phyloP scores from a whole-genome alignment of 148 eudicot species.

The Vaccinium corymbosum region DNA sequence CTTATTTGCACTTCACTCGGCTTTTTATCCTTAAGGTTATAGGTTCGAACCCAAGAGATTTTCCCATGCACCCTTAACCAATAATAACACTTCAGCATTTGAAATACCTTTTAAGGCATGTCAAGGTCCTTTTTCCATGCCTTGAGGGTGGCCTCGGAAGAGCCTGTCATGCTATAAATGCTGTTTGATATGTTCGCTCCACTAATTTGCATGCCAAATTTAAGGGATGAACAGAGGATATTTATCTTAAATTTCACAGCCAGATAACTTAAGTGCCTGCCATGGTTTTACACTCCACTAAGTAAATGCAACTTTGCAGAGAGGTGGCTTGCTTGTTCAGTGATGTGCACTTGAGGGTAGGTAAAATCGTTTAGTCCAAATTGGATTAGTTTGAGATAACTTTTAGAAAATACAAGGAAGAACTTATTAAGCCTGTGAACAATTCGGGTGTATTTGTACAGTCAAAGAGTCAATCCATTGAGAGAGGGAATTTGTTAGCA shows the following conservation, averaged over 20 bases:
- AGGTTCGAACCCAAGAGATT: neutral
- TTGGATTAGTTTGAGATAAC: neutral
- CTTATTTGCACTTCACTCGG: neutral
- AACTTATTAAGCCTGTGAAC: neutral
- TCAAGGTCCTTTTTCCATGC: neutral
- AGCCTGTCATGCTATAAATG: neutral
- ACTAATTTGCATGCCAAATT: neutral
- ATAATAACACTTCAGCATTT: neutral
- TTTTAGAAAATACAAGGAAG: neutral
- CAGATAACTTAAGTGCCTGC: neutral
- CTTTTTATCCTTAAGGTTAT: neutral
- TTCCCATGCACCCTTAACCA: neutral
- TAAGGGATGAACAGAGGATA: neutral
- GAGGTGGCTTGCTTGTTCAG: neutral
- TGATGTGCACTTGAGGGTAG: slow-evolving; percentile 1
- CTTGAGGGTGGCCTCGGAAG: neutral
- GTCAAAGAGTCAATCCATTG: neutral
- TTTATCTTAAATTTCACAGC: too few species aligned
- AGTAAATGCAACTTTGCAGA: neutral
- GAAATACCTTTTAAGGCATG: neutral
- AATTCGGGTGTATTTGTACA: neutral
- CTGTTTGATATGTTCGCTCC: neutral
- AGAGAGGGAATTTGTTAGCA: neutral
- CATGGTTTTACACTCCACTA: neutral
- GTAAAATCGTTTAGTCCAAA: neutral